These are phyloP conservation scores for Fusarium phyllophilum DNA, from an alignment of 2,329 filamentous ascomycete genomes.

Conservation along the genomic window DNA sequence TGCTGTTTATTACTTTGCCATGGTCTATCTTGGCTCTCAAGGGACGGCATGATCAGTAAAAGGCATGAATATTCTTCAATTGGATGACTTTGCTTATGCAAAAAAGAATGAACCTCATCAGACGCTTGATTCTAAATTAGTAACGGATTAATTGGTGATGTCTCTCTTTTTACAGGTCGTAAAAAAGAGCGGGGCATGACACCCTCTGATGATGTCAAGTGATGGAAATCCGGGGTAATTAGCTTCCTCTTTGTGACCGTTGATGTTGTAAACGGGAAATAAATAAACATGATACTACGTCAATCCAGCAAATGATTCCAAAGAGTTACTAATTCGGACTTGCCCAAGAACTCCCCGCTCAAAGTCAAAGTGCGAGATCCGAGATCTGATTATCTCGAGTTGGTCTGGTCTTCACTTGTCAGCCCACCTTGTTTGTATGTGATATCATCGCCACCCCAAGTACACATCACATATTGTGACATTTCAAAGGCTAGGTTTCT, in stretches of 20 bases:
- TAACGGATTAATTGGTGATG: background rate
- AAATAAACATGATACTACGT: background rate
- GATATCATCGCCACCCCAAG: slow-evolving; percentile 13
- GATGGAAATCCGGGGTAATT: slow-evolving; percentile 35
- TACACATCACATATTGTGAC: background rate
- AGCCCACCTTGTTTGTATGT: slow-evolving; percentile 13
- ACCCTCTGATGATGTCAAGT: slow-evolving; percentile 30
- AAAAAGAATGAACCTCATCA: background rate
- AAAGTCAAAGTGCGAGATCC: slow-evolving; percentile 5
- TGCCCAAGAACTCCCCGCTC: background rate
- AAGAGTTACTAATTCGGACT: background rate
- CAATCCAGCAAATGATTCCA: slow-evolving; percentile 8
- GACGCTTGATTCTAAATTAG: background rate
- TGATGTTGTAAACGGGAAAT: background rate
- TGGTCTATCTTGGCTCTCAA: background rate
- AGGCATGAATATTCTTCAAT: background rate
- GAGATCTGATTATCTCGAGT: background rate
- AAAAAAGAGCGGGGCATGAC: slow-evolving; percentile 11
- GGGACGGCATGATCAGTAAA: background rate
- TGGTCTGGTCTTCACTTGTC: slow-evolving; percentile 15
- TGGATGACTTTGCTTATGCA: background rate
- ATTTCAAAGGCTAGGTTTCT: background rate
- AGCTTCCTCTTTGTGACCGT: background rate
- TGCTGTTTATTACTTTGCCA: background rate
- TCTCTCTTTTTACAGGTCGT: slow-evolving; percentile 2